Conservation (phyloP, 2,329 filamentous ascomycete species). For the Arthrocladium fulminans region DNA sequence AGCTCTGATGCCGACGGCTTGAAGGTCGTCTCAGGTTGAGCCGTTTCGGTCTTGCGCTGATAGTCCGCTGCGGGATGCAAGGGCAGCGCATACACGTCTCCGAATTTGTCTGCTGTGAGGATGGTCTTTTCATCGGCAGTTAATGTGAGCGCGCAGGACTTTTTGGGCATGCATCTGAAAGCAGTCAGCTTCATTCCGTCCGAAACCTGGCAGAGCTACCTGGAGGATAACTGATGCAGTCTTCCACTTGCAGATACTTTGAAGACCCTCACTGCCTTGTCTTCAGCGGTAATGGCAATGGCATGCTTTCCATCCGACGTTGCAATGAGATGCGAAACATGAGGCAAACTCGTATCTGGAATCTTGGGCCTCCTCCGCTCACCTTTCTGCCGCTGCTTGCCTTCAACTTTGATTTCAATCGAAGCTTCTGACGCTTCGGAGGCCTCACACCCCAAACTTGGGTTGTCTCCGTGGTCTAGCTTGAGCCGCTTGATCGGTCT, state of each 20-base stretch:
- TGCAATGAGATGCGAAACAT: slow-evolving; percentile 59
- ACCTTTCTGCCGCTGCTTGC: slow-evolving; percentile 16
- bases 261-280: slow-evolving; percentile 84
- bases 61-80: slow-evolving; percentile 43
- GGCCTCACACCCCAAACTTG: slow-evolving; percentile 13
- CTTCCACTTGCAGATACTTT: slow-evolving; percentile 52
- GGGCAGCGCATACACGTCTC: slow-evolving; percentile 86
- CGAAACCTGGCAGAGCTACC: slow-evolving; percentile 42
- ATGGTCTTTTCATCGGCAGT: slow-evolving; percentile 63
- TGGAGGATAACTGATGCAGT: slow-evolving; percentile 60
- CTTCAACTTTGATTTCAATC: slow-evolving; percentile 23
- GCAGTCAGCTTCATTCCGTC: slow-evolving; percentile 22
- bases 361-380: slow-evolving; percentile 18
- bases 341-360: slow-evolving; percentile 30
- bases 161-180: slow-evolving; percentile 72
- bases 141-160: slow-evolving; percentile 67
- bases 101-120: slow-evolving; percentile 86
- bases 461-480: slow-evolving; percentile 20
- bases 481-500: slow-evolving; percentile 40
- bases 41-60: slow-evolving; percentile 26
- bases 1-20: slow-evolving; percentile 47
- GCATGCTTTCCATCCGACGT: slow-evolving; percentile 59
- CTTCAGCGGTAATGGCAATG: slow-evolving; percentile 74
- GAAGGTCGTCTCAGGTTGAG: slow-evolving; percentile 30
- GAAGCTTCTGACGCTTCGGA: slow-evolving; percentile 20